Conservation (phyloP, 148 eudicot species). For the Rhododendron ferrugineum region DNA sequence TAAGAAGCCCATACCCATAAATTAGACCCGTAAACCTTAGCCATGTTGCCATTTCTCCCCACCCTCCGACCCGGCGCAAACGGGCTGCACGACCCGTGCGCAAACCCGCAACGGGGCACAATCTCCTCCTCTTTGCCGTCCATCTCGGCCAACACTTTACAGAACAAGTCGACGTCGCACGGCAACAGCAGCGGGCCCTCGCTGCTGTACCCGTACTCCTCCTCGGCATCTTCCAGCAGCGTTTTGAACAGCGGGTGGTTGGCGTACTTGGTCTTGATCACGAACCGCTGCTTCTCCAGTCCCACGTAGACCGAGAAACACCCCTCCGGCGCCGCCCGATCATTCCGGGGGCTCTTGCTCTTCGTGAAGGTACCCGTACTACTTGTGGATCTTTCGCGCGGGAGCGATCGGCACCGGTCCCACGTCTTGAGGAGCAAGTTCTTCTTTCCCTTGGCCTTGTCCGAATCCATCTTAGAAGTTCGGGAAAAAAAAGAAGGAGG, state of each 20-base stretch:
- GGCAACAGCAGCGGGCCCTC: constrained; percentile 59
- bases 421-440: constrained; percentile 28
- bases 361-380: background rate
- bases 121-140: constrained; percentile 21
- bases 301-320: constrained; percentile 70
- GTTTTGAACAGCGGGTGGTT: constrained; percentile 53
- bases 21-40: constrained; percentile 14
- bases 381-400: background rate
- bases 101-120: constrained; percentile 15
- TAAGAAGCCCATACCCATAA: constrained; percentile 24
- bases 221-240: constrained; percentile 52
- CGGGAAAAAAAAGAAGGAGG: no score
- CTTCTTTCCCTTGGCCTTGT: constrained; percentile 10
- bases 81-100: constrained; percentile 33
- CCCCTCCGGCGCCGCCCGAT: constrained; percentile 33
- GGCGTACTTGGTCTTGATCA: constrained; percentile 42
- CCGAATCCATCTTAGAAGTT: constrained; percentile 7
- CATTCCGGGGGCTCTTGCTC: constrained; percentile 5
- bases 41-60: constrained; percentile 5
- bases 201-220: constrained; percentile 41
- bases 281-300: constrained; percentile 50
- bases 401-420: constrained; percentile 21
- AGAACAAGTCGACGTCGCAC: constrained; percentile 50
- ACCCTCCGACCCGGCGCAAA: constrained; percentile 31
- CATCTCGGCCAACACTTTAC: constrained; percentile 54